Evolutionary conservation across 768 basidiomycete species (phyloP), one percentile per base, ranked within the genome.

Genomic region (Lentinula guzmanii): DNA sequence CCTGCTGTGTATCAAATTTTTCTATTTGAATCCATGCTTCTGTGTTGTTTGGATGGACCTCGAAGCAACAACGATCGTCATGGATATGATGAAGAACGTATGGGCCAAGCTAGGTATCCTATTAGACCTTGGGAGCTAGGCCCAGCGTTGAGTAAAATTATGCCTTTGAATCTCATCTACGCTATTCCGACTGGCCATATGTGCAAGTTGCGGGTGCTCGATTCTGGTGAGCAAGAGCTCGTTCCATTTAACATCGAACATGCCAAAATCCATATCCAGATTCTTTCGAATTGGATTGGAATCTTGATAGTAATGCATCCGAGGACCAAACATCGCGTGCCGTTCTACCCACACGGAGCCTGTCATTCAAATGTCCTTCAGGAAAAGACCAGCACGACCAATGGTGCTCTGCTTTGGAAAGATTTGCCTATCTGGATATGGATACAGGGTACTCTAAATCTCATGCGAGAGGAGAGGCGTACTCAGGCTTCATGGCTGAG

Each of bases 121-220:
- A 68, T 76, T 3, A 61, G 65, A 10, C 62, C 75, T 2, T 79
- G 77, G 77, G 74, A 76, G 62, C 58, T 76, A 8, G 78, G 78
- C 1, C 72, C 73, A 7, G 76, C 74, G 0, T 65, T 77, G 28
- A 64, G 68, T 45, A 65, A 68, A 52, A 65, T 52, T 11, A 67
- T 66, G 24, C 68, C 69, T 1, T 59, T 77, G 37, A 66, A 70
- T 46, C 61, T 77, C 7, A 66, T 71, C 2, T 64, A 72, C 62
- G 71, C 72, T 7, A 73, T 77, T 24, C 72, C 73, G 6, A 70
- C 70, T 2, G 56, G 62, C 21, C 64, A 58, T 4, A 62, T 77
- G 31, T 66, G 62, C 21, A 55, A 65, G 8, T 57, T 76, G 4
- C 68, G 71, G 28, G 67, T 70, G 37, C 66, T 71, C 37, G 73